phyloP scores from a whole-genome alignment of 495 filamentous ascomycete genomes.

The Peziza echinospora region DNA sequence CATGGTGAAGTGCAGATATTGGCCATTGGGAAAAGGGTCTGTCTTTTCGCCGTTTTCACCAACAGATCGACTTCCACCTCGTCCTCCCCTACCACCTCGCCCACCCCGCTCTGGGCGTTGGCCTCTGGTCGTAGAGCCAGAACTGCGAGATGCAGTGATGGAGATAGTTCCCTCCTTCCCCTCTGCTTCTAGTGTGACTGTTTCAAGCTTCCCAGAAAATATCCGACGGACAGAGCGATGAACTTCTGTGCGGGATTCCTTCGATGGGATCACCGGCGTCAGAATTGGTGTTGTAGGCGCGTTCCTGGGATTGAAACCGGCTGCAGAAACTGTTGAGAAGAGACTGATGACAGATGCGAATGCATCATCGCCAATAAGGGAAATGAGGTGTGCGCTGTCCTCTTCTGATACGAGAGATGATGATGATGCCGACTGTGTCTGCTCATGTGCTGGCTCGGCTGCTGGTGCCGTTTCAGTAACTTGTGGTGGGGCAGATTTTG shows the following conservation, averaged over 20 bases:
- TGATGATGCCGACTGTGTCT: too few relatives aligned
- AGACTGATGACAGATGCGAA: slow-evolving; percentile 18
- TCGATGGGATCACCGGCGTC: slow-evolving; percentile 29
- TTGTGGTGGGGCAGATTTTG: slow-evolving; percentile 1
- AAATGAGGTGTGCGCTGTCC: slow-evolving; percentile 26
- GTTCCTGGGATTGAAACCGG: slow-evolving; percentile 23
- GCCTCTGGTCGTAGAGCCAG: slow-evolving; percentile 3
- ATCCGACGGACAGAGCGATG: slow-evolving; percentile 42
- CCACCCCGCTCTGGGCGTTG: slow-evolving; percentile 10
- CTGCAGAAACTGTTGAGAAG: slow-evolving; percentile 27
- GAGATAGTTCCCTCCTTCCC: slow-evolving; percentile 32
- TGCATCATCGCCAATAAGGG: slow-evolving; percentile 26
- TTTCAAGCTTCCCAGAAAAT: slow-evolving; percentile 45
- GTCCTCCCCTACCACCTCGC: slow-evolving; percentile 14
- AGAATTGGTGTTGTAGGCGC: slow-evolving; percentile 21
- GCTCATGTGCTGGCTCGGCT: slow-evolving; percentile 2
- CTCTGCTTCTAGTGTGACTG: slow-evolving; percentile 26
- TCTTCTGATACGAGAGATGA: slow-evolving; percentile 24
- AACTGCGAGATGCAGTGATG: slow-evolving; percentile 29
- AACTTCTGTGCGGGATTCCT: slow-evolving; percentile 38
- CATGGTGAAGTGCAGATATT: slow-evolving; percentile 76
- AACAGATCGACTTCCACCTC: slow-evolving; percentile 8
- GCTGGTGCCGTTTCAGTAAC: slow-evolving; percentile 6
- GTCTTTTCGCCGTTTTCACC: slow-evolving; percentile 34
- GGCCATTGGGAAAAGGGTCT: slow-evolving; percentile 22